A percentile compares a stretch with the other conserved stretches of the same genome.
Evolutionary conservation across 345 rosid genomes (phyloP).

Genomic region (Citrus mangshanensis): DNA sequence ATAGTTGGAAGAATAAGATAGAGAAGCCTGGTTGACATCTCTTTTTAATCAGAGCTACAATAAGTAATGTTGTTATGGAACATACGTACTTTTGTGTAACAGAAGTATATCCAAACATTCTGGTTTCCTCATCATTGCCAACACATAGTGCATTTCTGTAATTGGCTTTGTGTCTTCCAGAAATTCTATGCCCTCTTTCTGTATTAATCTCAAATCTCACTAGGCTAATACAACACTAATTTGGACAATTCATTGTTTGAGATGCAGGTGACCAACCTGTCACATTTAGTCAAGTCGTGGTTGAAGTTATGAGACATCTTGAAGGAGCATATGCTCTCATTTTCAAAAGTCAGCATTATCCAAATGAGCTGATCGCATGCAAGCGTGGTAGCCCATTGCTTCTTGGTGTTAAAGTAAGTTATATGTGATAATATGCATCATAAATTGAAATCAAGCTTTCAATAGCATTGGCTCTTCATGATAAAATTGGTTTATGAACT

Average conservation of each 20-base stretch:
- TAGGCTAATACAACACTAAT: neutral
- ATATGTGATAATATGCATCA: conserved; percentile 9
- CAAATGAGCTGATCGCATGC: conserved; percentile 93
- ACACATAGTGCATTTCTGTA: neutral
- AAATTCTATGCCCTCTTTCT: neutral
- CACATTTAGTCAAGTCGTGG: conserved; percentile 84
- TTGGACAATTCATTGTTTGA: conserved; percentile 5
- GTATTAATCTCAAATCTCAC: neutral
- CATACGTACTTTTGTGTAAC: neutral
- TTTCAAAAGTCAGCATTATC: conserved; percentile 89
- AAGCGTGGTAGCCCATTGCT: conserved; percentile 95
- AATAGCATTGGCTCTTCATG: neutral
- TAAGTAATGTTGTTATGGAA: neutral
- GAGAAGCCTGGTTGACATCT: neutral
- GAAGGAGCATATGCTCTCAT: conserved; percentile 99
- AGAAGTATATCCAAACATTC: neutral
- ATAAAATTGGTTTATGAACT: neutral
- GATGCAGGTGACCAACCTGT: conserved; percentile 63
- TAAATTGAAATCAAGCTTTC: neutral
- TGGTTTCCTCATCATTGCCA: neutral
- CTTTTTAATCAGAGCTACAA: neutral
- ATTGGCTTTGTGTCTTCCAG: neutral
- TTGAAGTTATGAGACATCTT: conserved; percentile 94
- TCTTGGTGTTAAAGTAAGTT: conserved; percentile 88
- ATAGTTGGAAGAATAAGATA: neutral